These are phyloP conservation scores for Heracleum sosnowskyi DNA, from an alignment of 129 eudicot genomes.

Conservation along the genomic window DNA sequence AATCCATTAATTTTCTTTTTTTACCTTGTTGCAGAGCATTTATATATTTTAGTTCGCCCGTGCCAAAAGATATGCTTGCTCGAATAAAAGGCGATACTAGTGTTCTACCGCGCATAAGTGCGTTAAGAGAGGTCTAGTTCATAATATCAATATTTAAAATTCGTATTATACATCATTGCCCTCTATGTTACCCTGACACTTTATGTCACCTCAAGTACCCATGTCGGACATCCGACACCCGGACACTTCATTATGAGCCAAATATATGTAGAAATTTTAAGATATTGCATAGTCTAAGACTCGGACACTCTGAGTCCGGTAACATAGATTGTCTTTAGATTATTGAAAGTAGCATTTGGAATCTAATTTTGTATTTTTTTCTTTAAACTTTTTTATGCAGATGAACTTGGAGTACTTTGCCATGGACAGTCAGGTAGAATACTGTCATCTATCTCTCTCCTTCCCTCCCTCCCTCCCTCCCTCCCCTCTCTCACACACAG, in stretches of 20 bases:
- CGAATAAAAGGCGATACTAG: conserved; percentile 78
- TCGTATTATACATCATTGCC: neutral
- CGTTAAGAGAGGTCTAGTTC: conserved; percentile 74
- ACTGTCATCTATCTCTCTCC: neutral
- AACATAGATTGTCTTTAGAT: neutral
- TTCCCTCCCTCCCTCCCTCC: too few relatives aligned
- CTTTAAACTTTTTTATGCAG: conserved; percentile 36
- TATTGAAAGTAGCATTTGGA: neutral
- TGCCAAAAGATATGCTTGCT: conserved; percentile 64
- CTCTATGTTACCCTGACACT: neutral
- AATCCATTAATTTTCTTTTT: conserved; percentile 12
- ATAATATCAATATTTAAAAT: neutral
- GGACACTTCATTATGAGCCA: neutral
- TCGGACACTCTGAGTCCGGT: neutral
- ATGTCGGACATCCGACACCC: neutral
- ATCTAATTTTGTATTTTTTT: neutral
- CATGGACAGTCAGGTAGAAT: conserved; percentile 82
- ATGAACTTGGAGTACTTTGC: conserved; percentile 98
- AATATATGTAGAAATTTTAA: neutral
- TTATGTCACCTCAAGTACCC: neutral
- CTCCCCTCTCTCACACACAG: neutral
- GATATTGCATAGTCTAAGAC: neutral
- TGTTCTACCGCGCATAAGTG: conserved; percentile 92
- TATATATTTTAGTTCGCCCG: conserved; percentile 77
- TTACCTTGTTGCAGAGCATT: conserved; percentile 53